Evolutionary conservation across 2,329 filamentous ascomycete genomes (phyloP), one percentile per base, ranked within the genome.

Genomic region (Cladosporium sp.): DNA sequence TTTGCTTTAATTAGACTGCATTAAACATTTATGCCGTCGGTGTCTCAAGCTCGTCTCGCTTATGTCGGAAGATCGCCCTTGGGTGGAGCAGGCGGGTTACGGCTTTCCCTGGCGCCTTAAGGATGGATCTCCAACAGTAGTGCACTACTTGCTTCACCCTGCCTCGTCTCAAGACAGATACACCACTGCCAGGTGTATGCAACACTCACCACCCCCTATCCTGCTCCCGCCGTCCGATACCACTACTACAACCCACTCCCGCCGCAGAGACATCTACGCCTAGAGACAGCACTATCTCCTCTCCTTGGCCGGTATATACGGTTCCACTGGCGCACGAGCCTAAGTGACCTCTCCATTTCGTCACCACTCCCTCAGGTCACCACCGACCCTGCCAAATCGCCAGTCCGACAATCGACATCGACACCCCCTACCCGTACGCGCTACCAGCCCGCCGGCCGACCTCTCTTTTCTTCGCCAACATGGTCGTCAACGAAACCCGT

Each of bases 401-500:
- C 41, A 47, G 41, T 47, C 41, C n/a, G 41, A 47, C 41, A 47
- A 47, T 47, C 41, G 41, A 47, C 41, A 47, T 47, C 41, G 41
- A 47, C 41, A 47, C 51, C 36, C 24, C 32, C 51, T 32, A 47
- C 32, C 24, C 34, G 26, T 28, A 28, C 51, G 51, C 51, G 51
- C 49, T 28, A 64, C 49, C 36, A 41, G 51, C 51, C 61, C 30
- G 47, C 24, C 32, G 47, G 14, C 49, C 44, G 30, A 32, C 15
- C 34, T 10, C 4, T 41, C 26, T 28, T 57, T 26, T 64, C 10
- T 15, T 26, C 36, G 58, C 76, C 76, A 68, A 81, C 84, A 76
- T 76, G 74, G 71, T 69, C 68, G 67, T 76, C 64, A 75, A 74
- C 85, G 88, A 74, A 47, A 74, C 73, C 26, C 60, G 73, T 58